These are phyloP conservation scores for Cnidoscolus chayamansa DNA, from an alignment of 441 rosid genomes.

Conservation along the genomic window DNA sequence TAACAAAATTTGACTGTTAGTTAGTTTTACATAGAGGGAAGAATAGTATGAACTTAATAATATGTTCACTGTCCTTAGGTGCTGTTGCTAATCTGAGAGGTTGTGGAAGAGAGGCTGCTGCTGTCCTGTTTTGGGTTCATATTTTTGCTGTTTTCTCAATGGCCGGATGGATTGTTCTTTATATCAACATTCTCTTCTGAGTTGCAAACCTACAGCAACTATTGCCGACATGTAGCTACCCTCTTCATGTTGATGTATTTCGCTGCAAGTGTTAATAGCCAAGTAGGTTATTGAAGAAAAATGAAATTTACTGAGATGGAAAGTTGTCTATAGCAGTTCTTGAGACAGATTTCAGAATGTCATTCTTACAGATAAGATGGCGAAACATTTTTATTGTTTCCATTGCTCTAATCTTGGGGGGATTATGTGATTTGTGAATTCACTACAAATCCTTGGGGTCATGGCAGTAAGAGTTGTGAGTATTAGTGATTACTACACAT, in stretches of 20 bases:
- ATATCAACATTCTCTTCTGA: slow-evolving; percentile 71
- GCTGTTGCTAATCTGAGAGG: slow-evolving; percentile 95
- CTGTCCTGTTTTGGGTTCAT: slow-evolving; percentile 95
- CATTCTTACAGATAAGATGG: background rate
- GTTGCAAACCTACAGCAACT: slow-evolving; percentile 10
- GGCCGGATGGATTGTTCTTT: slow-evolving; percentile 91
- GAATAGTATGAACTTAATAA: background rate
- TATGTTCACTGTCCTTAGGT: slow-evolving; percentile 35
- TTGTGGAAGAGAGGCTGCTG: slow-evolving; percentile 93
- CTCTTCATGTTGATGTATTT: background rate
- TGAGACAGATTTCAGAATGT: slow-evolving; percentile 1
- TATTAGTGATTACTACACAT: too few species aligned
- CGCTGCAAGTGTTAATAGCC: slow-evolving; percentile 10
- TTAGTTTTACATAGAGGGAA: background rate
- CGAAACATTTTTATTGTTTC: background rate
- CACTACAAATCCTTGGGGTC: too few species aligned
- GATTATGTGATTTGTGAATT: background rate
- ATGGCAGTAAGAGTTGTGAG: too few species aligned
- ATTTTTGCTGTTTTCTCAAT: slow-evolving; percentile 83
- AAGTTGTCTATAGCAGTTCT: background rate
- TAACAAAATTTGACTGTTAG: background rate
- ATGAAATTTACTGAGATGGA: background rate
- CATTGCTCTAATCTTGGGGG: background rate
- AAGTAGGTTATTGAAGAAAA: background rate
- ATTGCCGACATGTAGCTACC: background rate